These are phyloP conservation scores for Zelonia costaricensis DNA, from an alignment of 208 protist species.

Conservation along the genomic window DNA sequence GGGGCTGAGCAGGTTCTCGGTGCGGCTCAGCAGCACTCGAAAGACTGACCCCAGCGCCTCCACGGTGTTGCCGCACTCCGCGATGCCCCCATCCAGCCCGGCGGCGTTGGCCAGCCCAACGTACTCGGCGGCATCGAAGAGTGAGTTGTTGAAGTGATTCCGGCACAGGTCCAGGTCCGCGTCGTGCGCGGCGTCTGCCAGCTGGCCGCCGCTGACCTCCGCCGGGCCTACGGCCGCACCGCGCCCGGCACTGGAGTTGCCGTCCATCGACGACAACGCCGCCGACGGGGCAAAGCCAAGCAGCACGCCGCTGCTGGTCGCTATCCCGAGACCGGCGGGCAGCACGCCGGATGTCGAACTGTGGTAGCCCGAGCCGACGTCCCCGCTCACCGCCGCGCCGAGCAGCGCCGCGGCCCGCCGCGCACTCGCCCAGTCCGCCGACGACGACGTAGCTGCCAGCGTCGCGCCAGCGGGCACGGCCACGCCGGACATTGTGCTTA, in stretches of 20 bases:
- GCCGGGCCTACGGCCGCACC: too few relatives aligned
- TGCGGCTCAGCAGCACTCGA: constrained; percentile 47
- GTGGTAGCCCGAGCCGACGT: too few relatives aligned
- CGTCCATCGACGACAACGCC: too few relatives aligned
- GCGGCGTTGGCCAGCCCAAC: constrained; percentile 2
- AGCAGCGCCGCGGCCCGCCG: not conserved
- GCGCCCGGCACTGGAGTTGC: too few relatives aligned
- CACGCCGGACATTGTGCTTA: constrained; percentile 7
- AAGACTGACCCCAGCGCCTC: constrained; percentile 54
- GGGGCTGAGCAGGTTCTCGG: constrained; percentile 29
- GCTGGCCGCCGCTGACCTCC: not conserved
- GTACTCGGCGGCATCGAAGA: constrained; percentile 20
- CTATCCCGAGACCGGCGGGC: too few relatives aligned
- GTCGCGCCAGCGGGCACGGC: constrained; percentile 7
- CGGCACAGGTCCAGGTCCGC: constrained; percentile 3
- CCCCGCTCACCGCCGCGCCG: not conserved
- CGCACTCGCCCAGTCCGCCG: constrained; percentile 7
- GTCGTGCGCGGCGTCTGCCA: constrained; percentile 5
- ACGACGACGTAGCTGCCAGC: not conserved
- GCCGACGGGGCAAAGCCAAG: too few relatives aligned
- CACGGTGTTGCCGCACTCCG: constrained; percentile 37
- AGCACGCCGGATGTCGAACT: too few relatives aligned
- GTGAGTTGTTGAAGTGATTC: constrained; percentile 14
- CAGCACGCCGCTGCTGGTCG: too few relatives aligned
- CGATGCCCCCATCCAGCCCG: constrained; percentile 2